Conservation (phyloP, 768 basidiomycete species). For the Lentinula sp. region DNA sequence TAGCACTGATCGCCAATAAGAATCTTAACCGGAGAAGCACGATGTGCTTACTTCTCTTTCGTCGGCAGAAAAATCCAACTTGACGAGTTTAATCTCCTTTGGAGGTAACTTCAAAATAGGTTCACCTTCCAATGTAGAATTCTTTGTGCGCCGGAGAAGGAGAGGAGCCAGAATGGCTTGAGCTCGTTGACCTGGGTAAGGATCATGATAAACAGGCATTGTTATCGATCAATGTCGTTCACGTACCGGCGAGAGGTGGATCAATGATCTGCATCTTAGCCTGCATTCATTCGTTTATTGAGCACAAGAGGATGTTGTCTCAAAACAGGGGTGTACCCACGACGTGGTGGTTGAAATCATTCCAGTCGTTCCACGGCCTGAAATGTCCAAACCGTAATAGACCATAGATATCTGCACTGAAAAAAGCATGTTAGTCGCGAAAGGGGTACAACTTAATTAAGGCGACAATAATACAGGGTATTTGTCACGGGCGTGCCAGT, state of each 20-base stretch:
- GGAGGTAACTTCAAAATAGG: conserved; percentile 60
- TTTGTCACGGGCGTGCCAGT: conserved; percentile 77
- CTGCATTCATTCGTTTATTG: conserved; percentile 17
- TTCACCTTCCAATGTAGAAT: conserved; percentile 58
- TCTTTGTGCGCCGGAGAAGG: conserved; percentile 70
- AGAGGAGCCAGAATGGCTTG: conserved; percentile 63
- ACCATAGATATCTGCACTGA: conserved; percentile 65
- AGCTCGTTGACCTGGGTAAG: conserved; percentile 42
- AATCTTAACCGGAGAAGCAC: neutral
- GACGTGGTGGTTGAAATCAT: conserved; percentile 52
- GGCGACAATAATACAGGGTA: conserved; percentile 37
- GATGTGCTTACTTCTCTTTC: conserved; percentile 49
- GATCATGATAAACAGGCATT: neutral
- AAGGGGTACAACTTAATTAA: neutral
- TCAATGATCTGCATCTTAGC: conserved; percentile 48
- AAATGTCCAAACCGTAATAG: conserved; percentile 65
- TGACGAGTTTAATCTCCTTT: conserved; percentile 54
- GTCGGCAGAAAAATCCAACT: conserved; percentile 56
- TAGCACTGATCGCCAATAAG: conserved; percentile 37
- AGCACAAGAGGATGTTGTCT: neutral
- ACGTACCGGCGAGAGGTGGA: conserved; percentile 53
- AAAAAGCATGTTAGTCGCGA: neutral
- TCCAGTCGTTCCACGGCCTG: conserved; percentile 71
- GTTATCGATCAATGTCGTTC: neutral
- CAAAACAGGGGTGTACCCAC: conserved; percentile 20